Evolutionary conservation across 2,329 filamentous ascomycete genomes (phyloP).

Genomic region (Calonectria hawksworthii): DNA sequence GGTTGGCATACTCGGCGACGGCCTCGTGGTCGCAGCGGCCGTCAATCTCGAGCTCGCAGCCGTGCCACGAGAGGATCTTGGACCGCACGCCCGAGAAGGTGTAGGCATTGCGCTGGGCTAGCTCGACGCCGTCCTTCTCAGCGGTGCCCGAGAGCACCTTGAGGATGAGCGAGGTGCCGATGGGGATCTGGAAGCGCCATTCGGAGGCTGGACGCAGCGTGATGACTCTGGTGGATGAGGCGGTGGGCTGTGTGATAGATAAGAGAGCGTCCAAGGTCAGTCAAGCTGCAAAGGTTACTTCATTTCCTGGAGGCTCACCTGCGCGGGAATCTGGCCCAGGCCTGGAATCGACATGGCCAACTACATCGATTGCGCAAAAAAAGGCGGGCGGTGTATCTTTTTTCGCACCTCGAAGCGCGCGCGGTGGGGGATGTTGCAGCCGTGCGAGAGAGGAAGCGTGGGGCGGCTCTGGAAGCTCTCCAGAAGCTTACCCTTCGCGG

Average conservation of each 20-base stretch:
- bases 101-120: conserved; percentile 85
- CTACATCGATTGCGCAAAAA: conserved; percentile 49
- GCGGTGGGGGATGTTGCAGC: conserved; percentile 1
- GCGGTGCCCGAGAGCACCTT: conserved; percentile 85
- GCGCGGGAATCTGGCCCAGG: conserved; percentile 75
- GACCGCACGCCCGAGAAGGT: conserved; percentile 86
- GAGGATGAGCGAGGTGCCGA: conserved; percentile 58
- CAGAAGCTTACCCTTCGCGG: conserved; percentile 40
- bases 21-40: conserved; percentile 68
- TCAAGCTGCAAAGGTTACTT: background rate
- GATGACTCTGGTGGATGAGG: conserved; percentile 61
- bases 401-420: conserved; percentile 27
- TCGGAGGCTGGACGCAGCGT: conserved; percentile 76
- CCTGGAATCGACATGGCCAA: conserved; percentile 79
- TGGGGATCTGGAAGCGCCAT: conserved; percentile 83
- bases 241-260: conserved; percentile 50
- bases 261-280: background rate
- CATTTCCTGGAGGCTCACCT: conserved; percentile 59
- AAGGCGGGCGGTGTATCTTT: conserved; percentile 22
- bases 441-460: conserved; percentile 30
- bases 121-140: conserved; percentile 95
- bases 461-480: conserved; percentile 45
- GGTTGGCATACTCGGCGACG: conserved; percentile 73
- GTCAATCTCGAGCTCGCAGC: conserved; percentile 86
- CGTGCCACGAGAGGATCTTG: conserved; percentile 92